phyloP scores from a whole-genome alignment of 441 rosid genomes.

The Syzygium syzygioides region DNA sequence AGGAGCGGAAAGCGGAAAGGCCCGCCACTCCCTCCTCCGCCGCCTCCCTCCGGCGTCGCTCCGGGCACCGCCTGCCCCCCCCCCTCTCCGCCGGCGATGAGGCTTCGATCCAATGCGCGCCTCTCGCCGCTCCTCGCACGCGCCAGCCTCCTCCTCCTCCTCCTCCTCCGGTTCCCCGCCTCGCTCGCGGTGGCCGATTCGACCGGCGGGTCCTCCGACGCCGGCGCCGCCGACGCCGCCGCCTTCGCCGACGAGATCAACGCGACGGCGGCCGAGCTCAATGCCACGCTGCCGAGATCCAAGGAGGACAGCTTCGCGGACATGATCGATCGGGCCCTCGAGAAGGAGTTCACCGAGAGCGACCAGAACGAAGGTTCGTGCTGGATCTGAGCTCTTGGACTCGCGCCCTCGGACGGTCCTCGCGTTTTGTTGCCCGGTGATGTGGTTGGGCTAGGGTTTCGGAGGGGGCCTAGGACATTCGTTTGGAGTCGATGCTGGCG shows the following conservation, averaged over 20 bases:
- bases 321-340: constrained; percentile 91
- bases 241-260: constrained; percentile 39
- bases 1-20: background rate
- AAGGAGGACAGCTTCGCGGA: constrained; percentile 79
- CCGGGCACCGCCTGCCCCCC: background rate
- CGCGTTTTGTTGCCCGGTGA: constrained; percentile 6
- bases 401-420: background rate
- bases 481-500: background rate
- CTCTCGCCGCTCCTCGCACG: constrained; percentile 23
- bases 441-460: constrained; percentile 22
- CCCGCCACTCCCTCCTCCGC: background rate
- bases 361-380: constrained; percentile 70
- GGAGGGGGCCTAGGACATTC: background rate
- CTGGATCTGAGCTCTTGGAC: constrained; percentile 46
- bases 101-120: constrained; percentile 14
- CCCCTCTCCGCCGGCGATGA: constrained; percentile 21
- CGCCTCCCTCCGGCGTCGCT: background rate
- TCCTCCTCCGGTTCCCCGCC: constrained; percentile 23
- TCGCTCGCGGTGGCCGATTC: constrained; percentile 5
- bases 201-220: background rate
- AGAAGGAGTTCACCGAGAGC: constrained; percentile 89
- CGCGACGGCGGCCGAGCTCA: constrained; percentile 40
- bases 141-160: constrained; percentile 24
- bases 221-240: constrained; percentile 26
- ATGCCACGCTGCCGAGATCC: constrained; percentile 49